Evolutionary conservation across 2,329 filamentous ascomycete genomes (phyloP).

Genomic region (Aureobasidium musti): DNA sequence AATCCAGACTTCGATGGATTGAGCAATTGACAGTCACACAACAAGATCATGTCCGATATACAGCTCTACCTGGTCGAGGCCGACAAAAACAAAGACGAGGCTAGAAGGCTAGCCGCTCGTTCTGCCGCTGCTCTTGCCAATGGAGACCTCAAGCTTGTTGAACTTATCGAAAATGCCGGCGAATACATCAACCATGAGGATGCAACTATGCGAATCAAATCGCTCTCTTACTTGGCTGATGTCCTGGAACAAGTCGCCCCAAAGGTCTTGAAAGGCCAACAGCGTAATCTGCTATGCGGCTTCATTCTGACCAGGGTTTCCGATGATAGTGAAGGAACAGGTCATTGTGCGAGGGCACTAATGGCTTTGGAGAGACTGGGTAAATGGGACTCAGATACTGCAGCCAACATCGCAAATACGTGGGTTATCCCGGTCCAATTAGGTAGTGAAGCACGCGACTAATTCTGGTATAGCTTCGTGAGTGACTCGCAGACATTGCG

Average conservation of each 20-base stretch:
- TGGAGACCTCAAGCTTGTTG: slow-evolving; percentile 62
- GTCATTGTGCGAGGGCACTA: slow-evolving; percentile 60
- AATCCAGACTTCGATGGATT: neutral
- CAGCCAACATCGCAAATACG: slow-evolving; percentile 56
- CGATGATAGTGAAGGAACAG: slow-evolving; percentile 56
- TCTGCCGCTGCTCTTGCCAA: slow-evolving; percentile 56
- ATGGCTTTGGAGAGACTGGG: slow-evolving; percentile 61
- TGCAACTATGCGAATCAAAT: slow-evolving; percentile 59
- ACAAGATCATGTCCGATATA: slow-evolving; percentile 52
- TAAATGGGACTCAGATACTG: slow-evolving; percentile 61
- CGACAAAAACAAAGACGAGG: slow-evolving; percentile 52
- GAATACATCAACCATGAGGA: slow-evolving; percentile 70
- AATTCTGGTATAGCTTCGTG: slow-evolving; percentile 44
- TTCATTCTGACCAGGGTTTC: slow-evolving; percentile 67
- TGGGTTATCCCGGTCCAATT: slow-evolving; percentile 37
- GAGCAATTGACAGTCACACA: slow-evolving; percentile 29
- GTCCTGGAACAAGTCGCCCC: slow-evolving; percentile 54
- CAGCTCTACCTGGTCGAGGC: slow-evolving; percentile 55
- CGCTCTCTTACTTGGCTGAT: slow-evolving; percentile 55
- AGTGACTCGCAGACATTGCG: slow-evolving; percentile 60
- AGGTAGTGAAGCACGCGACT: slow-evolving; percentile 34
- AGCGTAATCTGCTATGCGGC: slow-evolving; percentile 61
- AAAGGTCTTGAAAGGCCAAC: slow-evolving; percentile 61
- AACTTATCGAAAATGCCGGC: slow-evolving; percentile 63
- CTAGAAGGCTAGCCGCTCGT: slow-evolving; percentile 46